Base-by-base conservation (phyloP, 345 rosid genomes). In the Dovyalis caffra region DNA sequence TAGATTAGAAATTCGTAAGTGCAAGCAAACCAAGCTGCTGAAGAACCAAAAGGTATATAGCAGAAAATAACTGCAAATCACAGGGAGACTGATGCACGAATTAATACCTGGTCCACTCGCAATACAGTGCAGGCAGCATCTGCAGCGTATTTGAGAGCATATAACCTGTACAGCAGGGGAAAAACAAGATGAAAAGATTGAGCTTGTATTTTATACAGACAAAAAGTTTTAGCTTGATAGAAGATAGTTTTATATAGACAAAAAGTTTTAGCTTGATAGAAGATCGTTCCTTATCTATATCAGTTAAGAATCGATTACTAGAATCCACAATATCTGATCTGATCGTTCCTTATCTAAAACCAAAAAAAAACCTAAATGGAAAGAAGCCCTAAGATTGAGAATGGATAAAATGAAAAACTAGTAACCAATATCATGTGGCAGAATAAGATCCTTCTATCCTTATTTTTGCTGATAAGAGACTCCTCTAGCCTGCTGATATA, bases 111-210 rank as follows among this genome's bases (percentile, higher is more conserved):
- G 82, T 96, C 99, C 43, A 96, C 97, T 26, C 99, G 90, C 83
- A 96, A 81, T 25, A 96, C 98, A 15, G 98, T 93, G 89, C 97
- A 90, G 71, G 94, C 97, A 77, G 99, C 99, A 80, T 93, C 98
- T 21, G 98, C 90, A 76, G 99, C 94, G 78, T 88, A 96, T 80
- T 90, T 93, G 38, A 96, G 97, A 71, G 99, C 98, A 76, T 92
- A 92, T 49, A 83, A 80, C 91, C 99, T 96, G 74, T n/a, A 23
- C 60, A 23, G 20, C 21, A 43, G 21, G 14, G 69, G 32, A 23
- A 32, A 21, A 11, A n/a, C 16, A 20, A 53, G 29, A 5, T 34
- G 26, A 29, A 49, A 47, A 11, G 26, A 26, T 66, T 25, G 38
- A 56, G 28, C n/a, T 34, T 72, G 31, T 1, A n/a, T 32, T 21